These are phyloP conservation scores for Fusarium nisikadoi DNA, from an alignment of 2,329 filamentous ascomycete species.

Conservation along the genomic window DNA sequence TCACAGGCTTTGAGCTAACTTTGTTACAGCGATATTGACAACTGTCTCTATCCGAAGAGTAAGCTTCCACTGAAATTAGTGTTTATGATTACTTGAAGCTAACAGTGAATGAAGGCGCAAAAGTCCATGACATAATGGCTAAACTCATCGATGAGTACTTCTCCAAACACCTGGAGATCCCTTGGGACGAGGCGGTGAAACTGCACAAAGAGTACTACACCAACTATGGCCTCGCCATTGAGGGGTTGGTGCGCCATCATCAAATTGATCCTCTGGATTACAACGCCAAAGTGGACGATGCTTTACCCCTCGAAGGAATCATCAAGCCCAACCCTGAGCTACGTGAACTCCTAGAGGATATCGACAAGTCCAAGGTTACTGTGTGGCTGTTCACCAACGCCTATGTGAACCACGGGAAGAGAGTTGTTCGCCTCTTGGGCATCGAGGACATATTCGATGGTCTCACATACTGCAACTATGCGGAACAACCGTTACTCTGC, in stretches of 20 bases:
- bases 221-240: conserved; percentile 96
- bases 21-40: conserved; percentile 89
- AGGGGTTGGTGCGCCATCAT: conserved; percentile 92
- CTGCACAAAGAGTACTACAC: conserved; percentile 94
- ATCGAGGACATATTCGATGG: conserved; percentile 94
- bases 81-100: conserved; percentile 6
- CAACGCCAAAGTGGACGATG: conserved; percentile 94
- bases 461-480: conserved; percentile 94
- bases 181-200: conserved; percentile 80
- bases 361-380: conserved; percentile 85
- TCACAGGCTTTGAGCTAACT: conserved; percentile 16
- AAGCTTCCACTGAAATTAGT: conserved; percentile 44
- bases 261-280: conserved; percentile 95
- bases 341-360: conserved; percentile 79
- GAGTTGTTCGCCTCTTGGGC: conserved; percentile 82
- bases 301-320: conserved; percentile 85
- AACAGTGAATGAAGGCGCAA: conserved; percentile 63
- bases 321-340: conserved; percentile 82
- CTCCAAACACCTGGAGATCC: conserved; percentile 76
- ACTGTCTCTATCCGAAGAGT: conserved; percentile 95
- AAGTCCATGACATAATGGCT: conserved; percentile 90
- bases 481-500: conserved; percentile 77
- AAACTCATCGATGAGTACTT: conserved; percentile 78
- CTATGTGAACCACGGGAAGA: conserved; percentile 85
- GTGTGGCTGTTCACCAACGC: conserved; percentile 98